Base-by-base conservation (phyloP, 306 rosid genomes). In the Fragaria vesca region DNA sequence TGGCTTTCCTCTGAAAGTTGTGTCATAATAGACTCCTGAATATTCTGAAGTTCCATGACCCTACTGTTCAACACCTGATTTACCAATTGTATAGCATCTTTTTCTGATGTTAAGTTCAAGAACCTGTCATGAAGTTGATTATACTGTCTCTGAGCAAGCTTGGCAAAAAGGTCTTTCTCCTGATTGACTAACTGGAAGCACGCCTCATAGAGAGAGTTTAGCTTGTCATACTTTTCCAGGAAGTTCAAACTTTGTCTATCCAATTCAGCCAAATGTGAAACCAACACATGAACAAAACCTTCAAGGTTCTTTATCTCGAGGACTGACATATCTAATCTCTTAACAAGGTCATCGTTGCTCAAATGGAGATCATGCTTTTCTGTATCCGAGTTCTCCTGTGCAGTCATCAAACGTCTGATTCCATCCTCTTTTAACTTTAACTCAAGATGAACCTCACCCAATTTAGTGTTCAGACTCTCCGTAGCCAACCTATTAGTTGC, bases 391-490 rank as follows among this genome's bases (percentile, higher is more conserved):
- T 77, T 86, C 69, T 90, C 85, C 71, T 82, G 83, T 76, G 66
- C 61, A 77, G 79, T 78, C 75, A 82, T 57, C 74, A 86, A 89
- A 72, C 69, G 69, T 74, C 28, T 74, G 77, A 90, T 86, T 81
- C 89, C 89, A 63, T 90, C 91, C 73, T 89, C 91, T 86, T 90
- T 94, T 52, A 69, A 81, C 76, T 89, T 80, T 72, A 88, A 76
- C 79, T 89, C 90, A 79, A 81, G 83, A 26, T 79, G 88, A 76
- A 82, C 82, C 87, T 85, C 91, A 67, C 69, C 88, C 89, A 91
- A 72, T 79, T 81, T 88, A 73, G 86, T 77, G 82, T 85, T 89
- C 87, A 95, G 77, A 78, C 76, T 87, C 77, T 95, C 97, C 52
- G 85, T 75, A 43, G 77, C 80, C 85, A 85, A 76, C 83, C 83